These are phyloP conservation scores for Fusarium neocosmosporiellum DNA, from an alignment of 2,329 filamentous ascomycete species.

Conservation along the genomic window DNA sequence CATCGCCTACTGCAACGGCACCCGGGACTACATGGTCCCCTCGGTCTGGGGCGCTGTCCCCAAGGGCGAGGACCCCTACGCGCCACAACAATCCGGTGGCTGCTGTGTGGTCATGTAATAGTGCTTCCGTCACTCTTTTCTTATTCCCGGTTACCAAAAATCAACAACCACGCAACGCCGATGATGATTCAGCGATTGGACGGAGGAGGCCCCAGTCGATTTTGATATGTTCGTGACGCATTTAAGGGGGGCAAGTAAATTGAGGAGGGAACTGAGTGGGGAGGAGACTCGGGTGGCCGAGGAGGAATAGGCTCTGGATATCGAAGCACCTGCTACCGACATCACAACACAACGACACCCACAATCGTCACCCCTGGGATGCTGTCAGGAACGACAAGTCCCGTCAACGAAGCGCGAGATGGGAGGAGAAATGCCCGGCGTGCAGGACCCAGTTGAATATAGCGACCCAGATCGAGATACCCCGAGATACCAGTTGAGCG, in stretches of 20 bases:
- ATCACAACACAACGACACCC: constrained; percentile 26
- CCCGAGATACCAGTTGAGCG: constrained; percentile 41
- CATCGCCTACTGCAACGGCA: constrained; percentile 98
- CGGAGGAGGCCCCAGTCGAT: constrained; percentile 42
- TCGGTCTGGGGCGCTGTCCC: constrained; percentile 96
- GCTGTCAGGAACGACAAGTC: constrained; percentile 24
- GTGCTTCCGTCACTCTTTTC: constrained; percentile 34
- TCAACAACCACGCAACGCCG: constrained; percentile 44
- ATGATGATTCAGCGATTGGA: constrained; percentile 47
- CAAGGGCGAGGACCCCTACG: constrained; percentile 97
- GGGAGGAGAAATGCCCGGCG: constrained; percentile 21
- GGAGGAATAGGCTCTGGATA: constrained; percentile 37
- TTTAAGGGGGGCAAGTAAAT: constrained; percentile 35
- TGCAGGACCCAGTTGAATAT: constrained; percentile 36
- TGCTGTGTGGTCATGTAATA: constrained; percentile 95
- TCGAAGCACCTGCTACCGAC: constrained; percentile 32
- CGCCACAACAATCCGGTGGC: constrained; percentile 89
- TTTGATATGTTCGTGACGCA: constrained; percentile 44
- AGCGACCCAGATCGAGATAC: constrained; percentile 42
- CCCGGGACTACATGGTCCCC: constrained; percentile 98
- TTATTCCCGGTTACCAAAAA: constrained; percentile 42
- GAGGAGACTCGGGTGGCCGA: constrained; percentile 23
- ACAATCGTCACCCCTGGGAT: constrained; percentile 26
- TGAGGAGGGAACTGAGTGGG: constrained; percentile 36
- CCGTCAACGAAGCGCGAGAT: constrained; percentile 28